Evolutionary conservation across 2,329 filamentous ascomycete species (phyloP).

Genomic region (Microcyclospora tardicrescens): DNA sequence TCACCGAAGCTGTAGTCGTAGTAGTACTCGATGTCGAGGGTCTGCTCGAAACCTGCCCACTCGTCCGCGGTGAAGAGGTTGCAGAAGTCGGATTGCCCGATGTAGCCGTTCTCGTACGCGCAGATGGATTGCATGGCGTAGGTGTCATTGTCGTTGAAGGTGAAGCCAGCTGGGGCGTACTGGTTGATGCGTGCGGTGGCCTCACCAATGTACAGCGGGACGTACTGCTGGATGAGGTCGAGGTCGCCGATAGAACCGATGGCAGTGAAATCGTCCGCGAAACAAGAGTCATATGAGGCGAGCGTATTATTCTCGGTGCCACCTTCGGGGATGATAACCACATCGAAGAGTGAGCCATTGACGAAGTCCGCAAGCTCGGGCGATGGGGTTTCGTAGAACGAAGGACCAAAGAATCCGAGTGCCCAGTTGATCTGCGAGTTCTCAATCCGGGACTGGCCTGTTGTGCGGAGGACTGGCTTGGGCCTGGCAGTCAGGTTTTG

Average conservation of each 20-base stretch:
- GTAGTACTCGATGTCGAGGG: constrained; percentile 40
- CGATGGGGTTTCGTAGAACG: constrained; percentile 27
- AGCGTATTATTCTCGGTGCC: constrained; percentile 41
- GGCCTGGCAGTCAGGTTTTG: constrained; percentile 33
- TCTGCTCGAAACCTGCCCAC: constrained; percentile 42
- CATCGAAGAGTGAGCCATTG: constrained; percentile 29
- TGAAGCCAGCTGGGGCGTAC: constrained; percentile 36
- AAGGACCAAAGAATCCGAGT: constrained; percentile 40
- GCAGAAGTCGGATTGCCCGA: constrained; percentile 41
- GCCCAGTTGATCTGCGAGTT: constrained; percentile 43
- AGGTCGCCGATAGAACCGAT: constrained; percentile 30
- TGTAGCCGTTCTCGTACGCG: constrained; percentile 40
- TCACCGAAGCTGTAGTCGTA: constrained; percentile 28
- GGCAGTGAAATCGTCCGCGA: constrained; percentile 19
- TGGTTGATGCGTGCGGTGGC: constrained; percentile 35
- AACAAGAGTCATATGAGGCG: constrained; percentile 39
- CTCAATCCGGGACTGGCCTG: constrained; percentile 40
- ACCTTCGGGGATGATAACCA: constrained; percentile 40
- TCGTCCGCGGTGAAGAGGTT: constrained; percentile 41
- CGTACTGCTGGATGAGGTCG: constrained; percentile 32
- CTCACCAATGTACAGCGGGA: constrained; percentile 32
- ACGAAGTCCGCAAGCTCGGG: constrained; percentile 28
- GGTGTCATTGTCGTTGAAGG: constrained; percentile 37
- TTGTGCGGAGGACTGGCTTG: constrained; percentile 41
- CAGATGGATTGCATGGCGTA: constrained; percentile 39